Percentiles rank a stretch among this genome's conserved stretches.
Evolutionary conservation across 179 eudicot species (phyloP).

Genomic region (Beta lomatogona): DNA sequence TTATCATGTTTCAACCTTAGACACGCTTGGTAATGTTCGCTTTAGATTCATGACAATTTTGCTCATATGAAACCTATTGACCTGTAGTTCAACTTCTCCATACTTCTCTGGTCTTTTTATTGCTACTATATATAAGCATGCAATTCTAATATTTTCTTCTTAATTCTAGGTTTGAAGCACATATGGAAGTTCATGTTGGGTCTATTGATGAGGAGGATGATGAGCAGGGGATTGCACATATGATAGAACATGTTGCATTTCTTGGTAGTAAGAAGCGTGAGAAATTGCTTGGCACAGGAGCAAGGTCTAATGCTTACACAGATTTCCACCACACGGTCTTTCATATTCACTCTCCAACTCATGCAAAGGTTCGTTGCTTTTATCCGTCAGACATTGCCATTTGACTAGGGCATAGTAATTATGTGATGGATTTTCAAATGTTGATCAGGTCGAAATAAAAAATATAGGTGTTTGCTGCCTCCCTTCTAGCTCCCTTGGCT

Average conservation of each 20-base stretch:
- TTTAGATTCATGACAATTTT: background rate
- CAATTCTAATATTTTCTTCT: conserved; percentile 8
- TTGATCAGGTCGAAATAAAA: background rate
- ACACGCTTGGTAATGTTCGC: background rate
- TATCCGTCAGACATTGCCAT: conserved; percentile 6
- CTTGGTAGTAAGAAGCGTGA: conserved; percentile 99
- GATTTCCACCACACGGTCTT: conserved; percentile 99
- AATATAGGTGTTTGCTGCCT: background rate
- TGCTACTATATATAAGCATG: background rate
- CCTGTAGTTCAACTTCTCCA: background rate
- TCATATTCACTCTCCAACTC: conserved; percentile 95
- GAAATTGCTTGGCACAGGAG: conserved; percentile 94
- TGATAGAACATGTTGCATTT: conserved; percentile 99
- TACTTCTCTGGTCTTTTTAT: background rate
- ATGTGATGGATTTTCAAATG: background rate
- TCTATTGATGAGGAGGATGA: conserved; percentile 99
- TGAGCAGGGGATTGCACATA: conserved; percentile 99
- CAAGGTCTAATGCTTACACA: conserved; percentile 98
- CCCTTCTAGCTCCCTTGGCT: background rate
- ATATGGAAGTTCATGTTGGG: conserved; percentile 99
- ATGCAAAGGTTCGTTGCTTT: conserved; percentile 63
- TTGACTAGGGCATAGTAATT: conserved; percentile 3
- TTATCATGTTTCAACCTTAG: background rate
- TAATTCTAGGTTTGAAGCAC: conserved; percentile 89
- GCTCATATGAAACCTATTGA: background rate